Conservation (phyloP, 345 rosid species). For the Arabis alpina region DNA sequence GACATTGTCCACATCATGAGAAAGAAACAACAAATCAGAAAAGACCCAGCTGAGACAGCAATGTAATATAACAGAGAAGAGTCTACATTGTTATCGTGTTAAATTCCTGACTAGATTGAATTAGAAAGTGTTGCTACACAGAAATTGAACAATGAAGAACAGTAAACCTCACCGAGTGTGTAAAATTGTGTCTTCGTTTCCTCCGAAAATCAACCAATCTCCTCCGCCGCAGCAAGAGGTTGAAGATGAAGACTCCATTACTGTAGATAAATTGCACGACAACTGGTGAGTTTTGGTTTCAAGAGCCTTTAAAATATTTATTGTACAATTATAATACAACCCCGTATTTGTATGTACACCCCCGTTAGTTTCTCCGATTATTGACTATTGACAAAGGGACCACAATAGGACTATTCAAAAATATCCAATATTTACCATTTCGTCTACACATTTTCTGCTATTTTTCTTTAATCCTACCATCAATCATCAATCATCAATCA, state of each 20-base stretch:
- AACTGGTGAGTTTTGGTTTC: neutral
- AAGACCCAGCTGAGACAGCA: neutral
- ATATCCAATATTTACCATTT: slow-evolving; percentile 18
- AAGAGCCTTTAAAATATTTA: neutral
- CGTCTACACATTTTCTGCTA: slow-evolving; percentile 12
- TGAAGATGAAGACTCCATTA: slow-evolving; percentile 61
- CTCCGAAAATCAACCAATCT: too few relatives aligned
- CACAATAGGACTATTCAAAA: slow-evolving; percentile 34
- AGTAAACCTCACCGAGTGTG: slow-evolving; percentile 48
- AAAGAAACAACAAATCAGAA: neutral
- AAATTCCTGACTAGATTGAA: neutral
- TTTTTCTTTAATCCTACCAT: slow-evolving; percentile 5
- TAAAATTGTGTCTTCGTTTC: slow-evolving; percentile 61
- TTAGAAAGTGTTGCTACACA: neutral
- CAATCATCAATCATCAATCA: slow-evolving; percentile 3
- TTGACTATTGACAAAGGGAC: slow-evolving; percentile 32
- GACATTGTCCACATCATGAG: too few relatives aligned
- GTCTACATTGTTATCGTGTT: too few relatives aligned
- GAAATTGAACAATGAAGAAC: neutral
- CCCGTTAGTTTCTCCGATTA: slow-evolving; percentile 20
- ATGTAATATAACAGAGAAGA: neutral
- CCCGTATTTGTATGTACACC: neutral
- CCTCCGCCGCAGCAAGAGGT: slow-evolving; percentile 39
- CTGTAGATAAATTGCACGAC: neutral
- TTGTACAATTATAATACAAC: neutral